Evolutionary conservation across 257 asterid species (phyloP), one percentile per base, ranked within the genome.

Genomic region (Nicotiana tabacum): DNA sequence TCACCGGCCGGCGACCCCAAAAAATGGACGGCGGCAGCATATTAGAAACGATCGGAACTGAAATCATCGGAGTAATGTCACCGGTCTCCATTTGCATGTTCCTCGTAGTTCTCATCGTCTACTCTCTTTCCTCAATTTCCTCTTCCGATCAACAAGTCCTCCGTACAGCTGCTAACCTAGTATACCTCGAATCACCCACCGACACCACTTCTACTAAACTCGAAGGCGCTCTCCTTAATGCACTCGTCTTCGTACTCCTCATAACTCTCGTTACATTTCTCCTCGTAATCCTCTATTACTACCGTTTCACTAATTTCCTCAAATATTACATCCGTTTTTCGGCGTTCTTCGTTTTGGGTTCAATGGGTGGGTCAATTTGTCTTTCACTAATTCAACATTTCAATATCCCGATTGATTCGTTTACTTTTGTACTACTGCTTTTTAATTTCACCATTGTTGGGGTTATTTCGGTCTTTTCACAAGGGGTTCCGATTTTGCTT

Each of bases 1-100:
- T 2, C 5, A 53, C 16, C 57, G 12, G 21, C 78, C 60, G 56
- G 56, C n/a, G 55, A 46, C 6, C 39, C 1, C 70, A 0, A 18
- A 21, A 77, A 84, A 92, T 93, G 97, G 97, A 92, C 78, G 82
- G 87, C 87, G 98, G 94, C 57, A 96, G 97, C 92, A 85, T 96
- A 11, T 84, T 96, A 16, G 97, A 91, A 37, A 83, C 93, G 2
- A 88, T 94, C 82, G 99, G 99, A 35, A 90, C 89, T 0, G 99
- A 96, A 56, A 93, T 96, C 84, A 88, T 92, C 46, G 97, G 93
- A 78, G 97, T 96, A n/a, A 96, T 96, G 98, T 88, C 98, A 3
- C 98, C 99, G 0, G 99, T 96, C 61, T 96, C 99, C 83, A 86
- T 93, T 78, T 96, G 99, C 89, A 96, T 96, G 99, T 83, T 94